Evolutionary conservation across 129 eudicot genomes (phyloP).

Genomic region (Flaveria robusta): DNA sequence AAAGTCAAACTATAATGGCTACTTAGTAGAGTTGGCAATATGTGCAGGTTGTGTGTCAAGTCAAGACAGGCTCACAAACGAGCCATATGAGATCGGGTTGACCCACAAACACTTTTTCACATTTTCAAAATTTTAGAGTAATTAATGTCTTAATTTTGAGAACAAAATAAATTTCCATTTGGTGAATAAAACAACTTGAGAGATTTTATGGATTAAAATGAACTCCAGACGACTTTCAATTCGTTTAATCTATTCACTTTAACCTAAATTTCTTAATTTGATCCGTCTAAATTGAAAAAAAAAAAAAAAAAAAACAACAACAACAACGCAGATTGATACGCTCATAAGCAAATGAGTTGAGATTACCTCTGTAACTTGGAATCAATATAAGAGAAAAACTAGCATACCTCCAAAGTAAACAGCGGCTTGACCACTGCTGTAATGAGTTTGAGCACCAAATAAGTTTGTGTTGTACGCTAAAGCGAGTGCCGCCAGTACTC

Average conservation of each 20-base stretch:
- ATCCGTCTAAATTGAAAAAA: background rate
- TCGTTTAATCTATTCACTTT: background rate
- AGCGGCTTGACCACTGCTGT: constrained; percentile 96
- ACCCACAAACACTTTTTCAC: background rate
- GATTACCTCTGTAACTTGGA: background rate
- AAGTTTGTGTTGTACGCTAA: constrained; percentile 80
- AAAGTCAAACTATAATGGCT: constrained; percentile 5
- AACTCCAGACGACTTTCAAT: background rate
- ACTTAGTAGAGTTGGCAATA: background rate
- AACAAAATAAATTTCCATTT: too few species aligned
- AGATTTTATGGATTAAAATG: background rate
- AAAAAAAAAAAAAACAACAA: too few species aligned
- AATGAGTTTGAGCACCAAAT: constrained; percentile 89
- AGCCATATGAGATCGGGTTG: background rate
- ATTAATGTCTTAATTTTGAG: too few species aligned
- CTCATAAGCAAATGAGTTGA: background rate
- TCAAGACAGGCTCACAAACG: too few species aligned
- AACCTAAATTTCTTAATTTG: background rate
- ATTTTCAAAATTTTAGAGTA: background rate
- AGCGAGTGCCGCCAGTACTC: constrained; percentile 72
- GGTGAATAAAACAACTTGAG: too few species aligned
- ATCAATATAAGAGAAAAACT: constrained; percentile 2
- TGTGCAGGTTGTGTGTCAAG: too few species aligned
- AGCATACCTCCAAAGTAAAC: constrained; percentile 89
- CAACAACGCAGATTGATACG: background rate